Evolutionary conservation across 2,329 filamentous ascomycete genomes (phyloP).

Genomic region (Pestalotiopsis sp.): DNA sequence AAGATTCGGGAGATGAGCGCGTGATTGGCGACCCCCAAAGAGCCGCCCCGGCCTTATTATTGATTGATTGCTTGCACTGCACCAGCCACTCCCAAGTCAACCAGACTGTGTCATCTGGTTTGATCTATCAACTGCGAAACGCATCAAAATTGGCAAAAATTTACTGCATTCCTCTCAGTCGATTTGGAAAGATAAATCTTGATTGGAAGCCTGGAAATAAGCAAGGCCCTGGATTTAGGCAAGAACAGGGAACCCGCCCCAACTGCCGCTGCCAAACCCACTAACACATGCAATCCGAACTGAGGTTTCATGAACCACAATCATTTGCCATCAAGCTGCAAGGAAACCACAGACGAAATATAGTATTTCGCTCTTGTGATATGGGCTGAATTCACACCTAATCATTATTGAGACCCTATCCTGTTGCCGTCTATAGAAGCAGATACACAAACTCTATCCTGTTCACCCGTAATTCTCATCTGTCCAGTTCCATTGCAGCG

Average conservation of each 20-base stretch:
- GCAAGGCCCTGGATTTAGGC: background rate
- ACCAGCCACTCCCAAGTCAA: slow-evolving; percentile 6
- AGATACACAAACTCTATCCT: no score
- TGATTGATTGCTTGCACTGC: background rate
- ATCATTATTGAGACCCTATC: no score
- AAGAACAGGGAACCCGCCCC: background rate
- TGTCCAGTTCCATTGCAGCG: no score
- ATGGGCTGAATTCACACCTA: no score
- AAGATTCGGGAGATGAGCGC: slow-evolving; percentile 10
- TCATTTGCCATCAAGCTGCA: no score
- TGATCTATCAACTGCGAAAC: no score
- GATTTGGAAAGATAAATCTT: background rate
- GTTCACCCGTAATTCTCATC: no score
- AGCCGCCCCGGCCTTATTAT: background rate
- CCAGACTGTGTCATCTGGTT: no score
- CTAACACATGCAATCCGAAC: background rate
- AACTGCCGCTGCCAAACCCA: background rate
- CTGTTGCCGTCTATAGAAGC: no score
- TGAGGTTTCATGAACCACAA: background rate
- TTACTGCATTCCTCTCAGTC: background rate
- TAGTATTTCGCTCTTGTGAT: no score
- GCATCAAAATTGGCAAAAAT: background rate
- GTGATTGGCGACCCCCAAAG: slow-evolving; percentile 5
- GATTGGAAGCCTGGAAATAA: background rate
- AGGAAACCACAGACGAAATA: no score